Percentiles rank a stretch among this genome's conserved stretches.
phyloP scores from a whole-genome alignment of 164 flowering plant species.

The Annona cherimola region DNA sequence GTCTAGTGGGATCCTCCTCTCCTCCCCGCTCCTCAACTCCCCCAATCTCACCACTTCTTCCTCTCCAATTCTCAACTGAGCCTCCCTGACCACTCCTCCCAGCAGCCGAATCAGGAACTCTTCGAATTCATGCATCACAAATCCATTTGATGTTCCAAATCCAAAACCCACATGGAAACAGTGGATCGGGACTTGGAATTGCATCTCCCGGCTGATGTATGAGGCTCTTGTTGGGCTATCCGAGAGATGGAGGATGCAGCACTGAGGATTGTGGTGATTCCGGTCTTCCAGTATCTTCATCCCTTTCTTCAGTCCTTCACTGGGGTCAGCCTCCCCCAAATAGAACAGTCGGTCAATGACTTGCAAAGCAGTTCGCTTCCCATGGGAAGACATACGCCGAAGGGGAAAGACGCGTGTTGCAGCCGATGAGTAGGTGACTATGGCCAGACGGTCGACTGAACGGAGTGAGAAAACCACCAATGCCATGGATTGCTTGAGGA shows the following conservation, averaged over 20 bases:
- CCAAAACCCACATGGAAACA: constrained; percentile 72
- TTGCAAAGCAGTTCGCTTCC: constrained; percentile 77
- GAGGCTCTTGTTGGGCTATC: constrained; percentile 52
- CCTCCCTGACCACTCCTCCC: constrained; percentile 56
- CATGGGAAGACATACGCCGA: constrained; percentile 74
- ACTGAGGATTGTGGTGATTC: constrained; percentile 49
- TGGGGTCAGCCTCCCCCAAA: constrained; percentile 72
- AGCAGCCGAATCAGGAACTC: constrained; percentile 57
- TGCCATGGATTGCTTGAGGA: constrained; percentile 84
- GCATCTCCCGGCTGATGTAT: constrained; percentile 33
- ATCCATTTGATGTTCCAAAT: constrained; percentile 52
- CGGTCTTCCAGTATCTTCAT: constrained; percentile 66
- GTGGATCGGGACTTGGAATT: constrained; percentile 44
- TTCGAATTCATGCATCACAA: constrained; percentile 74
- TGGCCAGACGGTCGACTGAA: constrained; percentile 70
- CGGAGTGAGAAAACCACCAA: constrained; percentile 73
- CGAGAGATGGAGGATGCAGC: constrained; percentile 66
- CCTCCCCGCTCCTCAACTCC: constrained; percentile 75
- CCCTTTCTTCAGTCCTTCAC: constrained; percentile 71
- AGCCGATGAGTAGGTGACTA: constrained; percentile 67
- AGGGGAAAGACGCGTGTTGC: constrained; percentile 77
- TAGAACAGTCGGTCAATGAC: constrained; percentile 77
- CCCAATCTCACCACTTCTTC: constrained; percentile 51
- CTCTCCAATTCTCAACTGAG: constrained; percentile 61
- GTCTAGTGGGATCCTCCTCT: constrained; percentile 54